These are phyloP conservation scores for Chenopodium berlandieri DNA, from an alignment of 148 eudicot genomes.

Conservation along the genomic window DNA sequence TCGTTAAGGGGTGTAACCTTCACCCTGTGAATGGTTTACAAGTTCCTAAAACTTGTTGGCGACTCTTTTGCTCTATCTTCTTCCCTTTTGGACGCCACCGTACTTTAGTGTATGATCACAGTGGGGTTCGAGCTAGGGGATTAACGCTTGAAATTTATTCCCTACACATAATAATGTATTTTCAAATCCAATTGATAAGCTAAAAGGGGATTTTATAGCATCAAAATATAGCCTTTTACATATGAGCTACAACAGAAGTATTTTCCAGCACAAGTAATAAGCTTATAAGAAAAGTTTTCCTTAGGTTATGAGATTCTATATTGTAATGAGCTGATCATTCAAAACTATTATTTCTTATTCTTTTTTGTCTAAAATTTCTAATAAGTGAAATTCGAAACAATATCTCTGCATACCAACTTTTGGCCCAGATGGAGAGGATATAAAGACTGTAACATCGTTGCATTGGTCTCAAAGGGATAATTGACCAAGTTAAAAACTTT, in stretches of 20 bases:
- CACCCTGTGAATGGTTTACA: too few species aligned
- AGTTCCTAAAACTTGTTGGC: too few species aligned
- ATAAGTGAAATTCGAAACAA: background rate
- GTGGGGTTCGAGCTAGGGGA: too few species aligned
- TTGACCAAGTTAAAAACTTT: conserved; percentile 63
- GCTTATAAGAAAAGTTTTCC: background rate
- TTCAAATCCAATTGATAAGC: background rate
- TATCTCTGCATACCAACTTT: conserved; percentile 50
- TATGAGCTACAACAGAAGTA: background rate
- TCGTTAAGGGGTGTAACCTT: too few species aligned
- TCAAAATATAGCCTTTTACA: background rate
- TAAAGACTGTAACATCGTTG: conserved; percentile 59
- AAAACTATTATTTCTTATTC: too few species aligned
- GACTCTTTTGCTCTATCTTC: too few species aligned
- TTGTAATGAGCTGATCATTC: too few species aligned
- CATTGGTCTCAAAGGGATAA: conserved; percentile 44
- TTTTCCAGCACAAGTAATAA: background rate
- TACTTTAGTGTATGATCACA: too few species aligned
- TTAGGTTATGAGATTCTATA: background rate
- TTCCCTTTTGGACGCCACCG: too few species aligned
- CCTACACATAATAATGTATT: background rate
- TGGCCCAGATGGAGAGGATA: conserved; percentile 49
- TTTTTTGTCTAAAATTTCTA: too few species aligned
- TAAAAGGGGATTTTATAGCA: background rate
- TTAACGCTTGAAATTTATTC: too few species aligned